Evolutionary conservation across 257 asterid genomes (phyloP), one percentile per base, ranked within the genome.

Genomic region (Penstemon newberryi): DNA sequence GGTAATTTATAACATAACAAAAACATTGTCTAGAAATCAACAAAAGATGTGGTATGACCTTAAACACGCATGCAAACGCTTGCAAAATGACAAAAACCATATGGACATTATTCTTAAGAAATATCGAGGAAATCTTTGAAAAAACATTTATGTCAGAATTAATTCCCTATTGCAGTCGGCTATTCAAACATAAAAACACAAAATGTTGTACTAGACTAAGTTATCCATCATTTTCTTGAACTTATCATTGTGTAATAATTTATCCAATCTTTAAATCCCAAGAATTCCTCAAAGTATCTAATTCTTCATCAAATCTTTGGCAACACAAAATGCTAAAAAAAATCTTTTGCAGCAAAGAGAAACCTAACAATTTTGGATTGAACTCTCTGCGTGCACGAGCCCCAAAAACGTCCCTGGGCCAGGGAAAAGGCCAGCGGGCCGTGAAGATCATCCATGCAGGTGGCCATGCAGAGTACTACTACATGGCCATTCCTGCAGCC

Each of bases 401-500:
- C 8, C 12, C n/a, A 4, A 0, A 41, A 0, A 15, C n/a, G 45
- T 62, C 66, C 6, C 13, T 65, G 3, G 65, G 75, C 66, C 54
- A 49, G 65, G 70, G 45, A 44, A 61, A 43, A 7, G 39, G 60
- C 19, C 66, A 83, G 11, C 75, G 76, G 42, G 87, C 84, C 57
- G 49, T 89, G 72, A 87, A 79, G 77, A 87, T 89, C 78, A 66
- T 85, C 79, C 89, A 85, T 60, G 79, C 83, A 1, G 91, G 95
- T 47, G 96, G 96, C 0, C 60, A 51, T 9, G 79, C 75, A 4
- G 95, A 89, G 69, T 65, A 52, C 66, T 75, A 80, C 77, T 89
- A 83, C 89, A 89, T 87, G 96, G 96, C 92, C 4, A 60, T 82
- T 18, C 96, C 95, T 0, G 95, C 90, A 7, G 64, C 84, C 8